These are phyloP conservation scores for Basidioascus undulatus DNA, from an alignment of 768 basidiomycete species.

Conservation along the genomic window DNA sequence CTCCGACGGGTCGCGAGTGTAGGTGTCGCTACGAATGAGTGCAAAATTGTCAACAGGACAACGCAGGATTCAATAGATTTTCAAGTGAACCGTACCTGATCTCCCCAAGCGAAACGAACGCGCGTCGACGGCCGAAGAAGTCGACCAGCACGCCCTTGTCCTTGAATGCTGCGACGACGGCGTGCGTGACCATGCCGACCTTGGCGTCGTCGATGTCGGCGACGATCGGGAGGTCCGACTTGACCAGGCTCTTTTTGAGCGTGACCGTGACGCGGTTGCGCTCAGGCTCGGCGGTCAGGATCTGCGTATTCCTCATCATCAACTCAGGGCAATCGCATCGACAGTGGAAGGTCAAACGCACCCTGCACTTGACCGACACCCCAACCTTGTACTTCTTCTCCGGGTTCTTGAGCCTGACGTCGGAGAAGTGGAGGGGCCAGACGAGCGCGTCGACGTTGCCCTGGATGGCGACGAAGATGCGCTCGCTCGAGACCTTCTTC, in stretches of 20 bases:
- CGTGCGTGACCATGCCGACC: constrained; percentile 49
- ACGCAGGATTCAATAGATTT: no score
- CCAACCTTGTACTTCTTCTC: constrained; percentile 72
- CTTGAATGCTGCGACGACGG: constrained; percentile 56
- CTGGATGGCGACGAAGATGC: constrained; percentile 61
- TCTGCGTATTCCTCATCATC: constrained; percentile 22
- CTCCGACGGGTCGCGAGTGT: constrained; percentile 21
- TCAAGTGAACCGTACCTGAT: constrained; percentile 36
- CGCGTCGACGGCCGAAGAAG: constrained; percentile 72
- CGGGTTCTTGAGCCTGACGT: constrained; percentile 81
- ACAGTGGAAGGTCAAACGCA: constrained; percentile 20
- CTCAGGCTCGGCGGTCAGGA: constrained; percentile 58
- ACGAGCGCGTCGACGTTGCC: constrained; percentile 77
- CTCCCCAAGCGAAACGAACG: constrained; percentile 54
- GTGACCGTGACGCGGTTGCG: constrained; percentile 64
- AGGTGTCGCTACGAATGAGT: constrained; percentile 35
- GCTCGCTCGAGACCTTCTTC: constrained; percentile 55
- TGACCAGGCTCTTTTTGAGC: constrained; percentile 69
- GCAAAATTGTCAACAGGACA: no score
- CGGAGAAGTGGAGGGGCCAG: constrained; percentile 87
- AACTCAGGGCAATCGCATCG: neutral
- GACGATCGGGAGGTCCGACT: constrained; percentile 50
- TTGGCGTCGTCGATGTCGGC: constrained; percentile 39
- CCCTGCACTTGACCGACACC: constrained; percentile 57
- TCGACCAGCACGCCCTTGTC: constrained; percentile 65